Evolutionary conservation across 345 rosid genomes (phyloP).

Genomic region (Brassica cretica): DNA sequence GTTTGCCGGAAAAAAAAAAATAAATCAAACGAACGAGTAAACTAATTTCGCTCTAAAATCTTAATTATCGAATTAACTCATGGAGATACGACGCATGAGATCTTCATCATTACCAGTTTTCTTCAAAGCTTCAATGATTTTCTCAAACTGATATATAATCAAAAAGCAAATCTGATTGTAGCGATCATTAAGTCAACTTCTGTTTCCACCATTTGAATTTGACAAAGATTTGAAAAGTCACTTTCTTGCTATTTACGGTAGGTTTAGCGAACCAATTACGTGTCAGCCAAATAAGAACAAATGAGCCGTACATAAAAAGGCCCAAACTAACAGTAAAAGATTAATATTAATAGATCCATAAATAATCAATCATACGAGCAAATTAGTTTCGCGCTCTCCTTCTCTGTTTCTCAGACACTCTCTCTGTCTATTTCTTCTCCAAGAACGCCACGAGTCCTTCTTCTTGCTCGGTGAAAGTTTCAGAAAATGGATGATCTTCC

Average conservation of each 20-base stretch:
- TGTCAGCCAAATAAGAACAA: background rate
- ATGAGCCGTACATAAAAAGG: background rate
- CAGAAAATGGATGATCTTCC: background rate
- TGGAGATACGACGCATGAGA: too few relatives aligned
- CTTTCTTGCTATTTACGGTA: background rate
- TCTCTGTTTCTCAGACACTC: background rate
- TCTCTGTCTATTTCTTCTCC: background rate
- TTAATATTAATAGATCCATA: background rate
- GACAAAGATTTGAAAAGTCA: background rate
- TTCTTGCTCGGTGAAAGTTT: background rate
- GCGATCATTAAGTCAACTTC: too few relatives aligned
- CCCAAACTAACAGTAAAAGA: background rate
- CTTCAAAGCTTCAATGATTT: too few relatives aligned
- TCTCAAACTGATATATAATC: too few relatives aligned
- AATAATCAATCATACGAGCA: background rate
- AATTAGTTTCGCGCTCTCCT: background rate
- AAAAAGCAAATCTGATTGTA: too few relatives aligned
- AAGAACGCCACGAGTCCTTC: background rate
- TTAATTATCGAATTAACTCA: too few relatives aligned
- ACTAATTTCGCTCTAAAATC: too few relatives aligned
- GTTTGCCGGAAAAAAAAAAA: too few relatives aligned
- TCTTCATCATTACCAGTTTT: too few relatives aligned
- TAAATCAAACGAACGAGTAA: too few relatives aligned
- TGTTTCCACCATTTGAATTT: too few relatives aligned
- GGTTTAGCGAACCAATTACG: background rate